Conservation (phyloP, 2,329 filamentous ascomycete genomes). For the Ophiognomonia clavigignenti-juglandacearum region DNA sequence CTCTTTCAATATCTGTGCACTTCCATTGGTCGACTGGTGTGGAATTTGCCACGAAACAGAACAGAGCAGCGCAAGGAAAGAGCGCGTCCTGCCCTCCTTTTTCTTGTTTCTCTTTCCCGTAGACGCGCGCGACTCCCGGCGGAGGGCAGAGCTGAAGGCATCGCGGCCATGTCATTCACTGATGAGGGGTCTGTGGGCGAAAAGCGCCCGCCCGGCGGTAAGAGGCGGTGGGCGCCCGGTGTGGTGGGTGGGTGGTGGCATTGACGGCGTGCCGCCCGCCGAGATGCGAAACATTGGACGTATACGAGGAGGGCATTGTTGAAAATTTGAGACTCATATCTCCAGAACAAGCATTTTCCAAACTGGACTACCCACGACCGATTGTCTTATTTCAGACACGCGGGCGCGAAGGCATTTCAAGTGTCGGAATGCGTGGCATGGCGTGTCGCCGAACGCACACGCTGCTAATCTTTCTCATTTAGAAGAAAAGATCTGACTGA, state of each 20-base stretch:
- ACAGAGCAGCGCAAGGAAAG: no score
- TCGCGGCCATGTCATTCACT: slow-evolving; percentile 8
- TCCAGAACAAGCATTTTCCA: no score
- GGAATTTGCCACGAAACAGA: no score
- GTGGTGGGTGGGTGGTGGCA: not conserved
- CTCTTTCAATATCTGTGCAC: no score
- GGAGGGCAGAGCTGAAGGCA: slow-evolving; percentile 14
- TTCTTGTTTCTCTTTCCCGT: no score
- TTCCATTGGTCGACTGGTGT: slow-evolving; percentile 7
- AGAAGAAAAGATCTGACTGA: no score
- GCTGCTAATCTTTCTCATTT: no score
- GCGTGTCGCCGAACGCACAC: no score
- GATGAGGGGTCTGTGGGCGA: no score
- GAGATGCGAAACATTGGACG: not conserved
- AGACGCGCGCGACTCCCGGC: slow-evolving; percentile 14
- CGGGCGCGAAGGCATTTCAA: not conserved
- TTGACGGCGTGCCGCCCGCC: slow-evolving; percentile 9
- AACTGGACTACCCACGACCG: no score
- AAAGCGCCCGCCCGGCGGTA: slow-evolving; percentile 7
- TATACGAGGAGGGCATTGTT: not conserved
- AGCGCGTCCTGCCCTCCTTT: no score
- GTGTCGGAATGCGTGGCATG: not conserved
- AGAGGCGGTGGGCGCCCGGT: no score
- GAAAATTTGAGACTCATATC: not conserved
- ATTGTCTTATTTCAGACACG: not conserved